These are phyloP conservation scores for Platanus orientalis DNA, from an alignment of 164 flowering plant genomes.

Conservation along the genomic window DNA sequence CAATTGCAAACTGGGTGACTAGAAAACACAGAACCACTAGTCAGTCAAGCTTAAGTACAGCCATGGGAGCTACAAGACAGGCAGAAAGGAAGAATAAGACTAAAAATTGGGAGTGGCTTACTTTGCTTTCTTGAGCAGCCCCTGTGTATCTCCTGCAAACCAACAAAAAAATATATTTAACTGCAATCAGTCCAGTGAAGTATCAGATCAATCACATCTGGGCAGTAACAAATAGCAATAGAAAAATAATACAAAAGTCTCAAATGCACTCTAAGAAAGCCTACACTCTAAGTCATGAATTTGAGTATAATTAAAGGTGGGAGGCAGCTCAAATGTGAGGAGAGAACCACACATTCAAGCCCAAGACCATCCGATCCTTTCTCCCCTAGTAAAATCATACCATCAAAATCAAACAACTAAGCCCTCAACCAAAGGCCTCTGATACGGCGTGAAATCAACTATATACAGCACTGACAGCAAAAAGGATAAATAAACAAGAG, in stretches of 20 bases:
- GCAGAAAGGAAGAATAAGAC: too few relatives aligned
- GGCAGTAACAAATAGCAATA: too few relatives aligned
- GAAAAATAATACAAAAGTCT: too few relatives aligned
- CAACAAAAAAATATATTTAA: slow-evolving; percentile 4
- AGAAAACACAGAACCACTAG: slow-evolving; percentile 12
- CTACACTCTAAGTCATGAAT: too few relatives aligned
- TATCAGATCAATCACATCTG: background rate
- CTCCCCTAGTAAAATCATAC: too few relatives aligned
- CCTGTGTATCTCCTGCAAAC: slow-evolving; percentile 51
- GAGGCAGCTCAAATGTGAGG: too few relatives aligned
- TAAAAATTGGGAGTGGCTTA: slow-evolving; percentile 16
- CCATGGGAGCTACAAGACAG: background rate
- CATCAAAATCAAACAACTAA: background rate
- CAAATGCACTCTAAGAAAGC: too few relatives aligned
- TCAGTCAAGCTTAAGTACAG: background rate
- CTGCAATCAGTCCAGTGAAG: slow-evolving; percentile 8
- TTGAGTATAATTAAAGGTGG: too few relatives aligned
- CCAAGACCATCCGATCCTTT: too few relatives aligned
- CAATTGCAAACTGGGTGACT: slow-evolving; percentile 50
- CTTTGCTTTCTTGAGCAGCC: slow-evolving; percentile 51
- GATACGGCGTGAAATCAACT: too few relatives aligned
- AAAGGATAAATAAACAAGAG: background rate
- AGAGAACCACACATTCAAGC: too few relatives aligned
- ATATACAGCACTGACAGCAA: background rate
- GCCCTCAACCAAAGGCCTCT: background rate